Percentiles rank a stretch among this genome's conserved stretches.
These are phyloP conservation scores for Cystobasidium ongulense DNA, from an alignment of 768 basidiomycete genomes.

Conservation along the genomic window DNA sequence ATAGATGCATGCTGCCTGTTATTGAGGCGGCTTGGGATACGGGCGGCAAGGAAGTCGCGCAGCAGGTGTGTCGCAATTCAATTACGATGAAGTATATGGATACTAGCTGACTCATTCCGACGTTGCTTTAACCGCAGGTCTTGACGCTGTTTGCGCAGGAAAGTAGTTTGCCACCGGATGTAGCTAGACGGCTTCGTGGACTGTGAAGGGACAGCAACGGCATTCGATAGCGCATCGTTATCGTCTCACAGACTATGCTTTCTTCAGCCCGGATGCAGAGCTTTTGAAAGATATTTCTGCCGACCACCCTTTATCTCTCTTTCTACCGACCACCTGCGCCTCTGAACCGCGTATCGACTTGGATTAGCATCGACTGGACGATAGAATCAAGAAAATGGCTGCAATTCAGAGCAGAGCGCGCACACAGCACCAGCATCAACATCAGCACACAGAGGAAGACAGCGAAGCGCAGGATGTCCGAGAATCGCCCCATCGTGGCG, in stretches of 20 bases:
- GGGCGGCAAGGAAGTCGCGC: slow-evolving; percentile 45
- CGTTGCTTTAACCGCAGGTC: slow-evolving; percentile 17
- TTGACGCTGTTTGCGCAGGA: slow-evolving; percentile 22
- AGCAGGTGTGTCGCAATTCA: slow-evolving; percentile 42
- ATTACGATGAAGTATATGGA: no score
- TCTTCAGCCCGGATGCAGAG: neutral
- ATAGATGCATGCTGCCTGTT: slow-evolving; percentile 44
- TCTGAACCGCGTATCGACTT: no score
- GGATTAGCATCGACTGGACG: no score
- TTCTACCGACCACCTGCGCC: neutral
- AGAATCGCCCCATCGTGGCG: neutral
- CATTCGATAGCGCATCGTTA: no score
- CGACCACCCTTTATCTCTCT: neutral
- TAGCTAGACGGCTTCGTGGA: neutral
- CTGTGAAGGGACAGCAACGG: neutral
- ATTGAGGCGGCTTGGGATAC: slow-evolving; percentile 46
- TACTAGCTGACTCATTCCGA: no score
- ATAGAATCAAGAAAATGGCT: no score
- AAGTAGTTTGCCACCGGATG: neutral
- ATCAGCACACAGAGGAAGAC: neutral
- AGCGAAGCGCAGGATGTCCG: neutral
- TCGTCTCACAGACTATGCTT: neutral
- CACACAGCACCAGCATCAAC: neutral
- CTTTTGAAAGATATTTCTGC: neutral
- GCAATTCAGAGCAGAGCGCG: slow-evolving; percentile 28